Base-by-base conservation (phyloP, 2,329 filamentous ascomycete genomes). In the Colletotrichum theobromicola region DNA sequence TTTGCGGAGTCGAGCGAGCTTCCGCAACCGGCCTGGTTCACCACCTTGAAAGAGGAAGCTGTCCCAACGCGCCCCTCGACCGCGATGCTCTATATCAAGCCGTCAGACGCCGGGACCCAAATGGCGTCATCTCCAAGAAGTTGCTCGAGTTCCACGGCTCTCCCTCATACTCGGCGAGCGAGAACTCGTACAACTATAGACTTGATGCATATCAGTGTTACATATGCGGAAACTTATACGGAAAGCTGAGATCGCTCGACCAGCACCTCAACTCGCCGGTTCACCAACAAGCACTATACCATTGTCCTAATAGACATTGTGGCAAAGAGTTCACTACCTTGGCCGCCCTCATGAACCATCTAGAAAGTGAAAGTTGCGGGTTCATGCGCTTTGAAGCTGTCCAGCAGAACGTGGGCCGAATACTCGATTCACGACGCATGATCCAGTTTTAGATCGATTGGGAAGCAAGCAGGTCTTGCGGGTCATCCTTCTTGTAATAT, bases 11-110 rank as follows among this genome's bases (percentile, higher is more conserved):
- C 2, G 32, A 10, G 4, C 90, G 85, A 75, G 82, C 85, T 12
- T 87, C 88, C 0, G 89, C 90, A 2, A 89, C 87, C 1, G 91
- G 90, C 5, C 76, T 93, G 6, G 79, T 83, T 1, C 84, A 91
- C 78, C 90, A 93, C 75, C 80, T 93, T 2, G 91, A 93, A 76
- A 81, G 78, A 1, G 88, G 88, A 21, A 80, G 83, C 1, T 93
- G 91, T 66, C 85, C 85, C 0, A 80, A 80, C 0, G 87, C 89
- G 0, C 81, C 79, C 0, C 55, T 92, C 4, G 86, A 89, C 78
- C 87, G 88, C 10, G 85, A 90, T 12, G 80, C 76, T 4, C 83
- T 93, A 5, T 88, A 88, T 79, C 75, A 79, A 0, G 79, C 85
- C 13, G 81, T 92, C 9, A 85, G 85, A 3, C 72, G 78, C 16